Conservation (phyloP, 1,139 yeast species). For the Debaryomycetaceae sp. region DNA sequence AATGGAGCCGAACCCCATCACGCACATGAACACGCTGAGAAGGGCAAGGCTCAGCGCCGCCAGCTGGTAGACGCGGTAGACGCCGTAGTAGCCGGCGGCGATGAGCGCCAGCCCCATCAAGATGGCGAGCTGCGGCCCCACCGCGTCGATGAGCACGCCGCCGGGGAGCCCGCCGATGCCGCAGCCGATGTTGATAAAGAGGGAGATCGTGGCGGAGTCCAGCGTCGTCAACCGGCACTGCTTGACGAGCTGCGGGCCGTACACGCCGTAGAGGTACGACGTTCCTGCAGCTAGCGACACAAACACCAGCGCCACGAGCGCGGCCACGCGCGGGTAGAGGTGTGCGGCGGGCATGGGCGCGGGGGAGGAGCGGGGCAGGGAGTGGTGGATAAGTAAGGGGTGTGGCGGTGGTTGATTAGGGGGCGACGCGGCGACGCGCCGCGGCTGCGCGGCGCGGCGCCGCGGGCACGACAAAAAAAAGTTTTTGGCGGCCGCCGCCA, state of each 20-base stretch:
- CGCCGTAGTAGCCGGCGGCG: slow-evolving; percentile 36
- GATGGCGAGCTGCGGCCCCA: slow-evolving; percentile 52
- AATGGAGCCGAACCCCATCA: slow-evolving; percentile 64
- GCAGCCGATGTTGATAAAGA: slow-evolving; percentile 59
- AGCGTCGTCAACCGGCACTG: slow-evolving; percentile 54
- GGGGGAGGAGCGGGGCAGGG: slow-evolving; percentile 8
- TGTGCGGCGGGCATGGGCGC: slow-evolving; percentile 15
- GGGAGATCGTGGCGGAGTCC: slow-evolving; percentile 60
- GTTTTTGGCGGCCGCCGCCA: slow-evolving; percentile 1
- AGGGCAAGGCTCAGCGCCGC: slow-evolving; percentile 19
- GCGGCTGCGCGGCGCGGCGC: not conserved
- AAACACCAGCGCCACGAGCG: slow-evolving; percentile 22
- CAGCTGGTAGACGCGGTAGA: slow-evolving; percentile 27
- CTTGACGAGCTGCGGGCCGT: slow-evolving; percentile 63
- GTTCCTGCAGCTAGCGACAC: slow-evolving; percentile 56
- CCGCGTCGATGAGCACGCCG: slow-evolving; percentile 58
- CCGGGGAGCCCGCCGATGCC: slow-evolving; percentile 68
- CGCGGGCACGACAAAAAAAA: not conserved
- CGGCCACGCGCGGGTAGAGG: slow-evolving; percentile 11
- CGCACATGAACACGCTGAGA: slow-evolving; percentile 36
- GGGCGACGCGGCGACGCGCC: no score
- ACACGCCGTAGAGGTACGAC: slow-evolving; percentile 67
- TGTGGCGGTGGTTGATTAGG: not conserved
- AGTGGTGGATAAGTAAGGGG: not conserved
- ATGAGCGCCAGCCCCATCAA: slow-evolving; percentile 50